Percentiles rank a stretch among this genome's conserved stretches.
Conservation (phyloP, 192 early-diverging fungal genomes). For the Glomus cerebriforme region DNA sequence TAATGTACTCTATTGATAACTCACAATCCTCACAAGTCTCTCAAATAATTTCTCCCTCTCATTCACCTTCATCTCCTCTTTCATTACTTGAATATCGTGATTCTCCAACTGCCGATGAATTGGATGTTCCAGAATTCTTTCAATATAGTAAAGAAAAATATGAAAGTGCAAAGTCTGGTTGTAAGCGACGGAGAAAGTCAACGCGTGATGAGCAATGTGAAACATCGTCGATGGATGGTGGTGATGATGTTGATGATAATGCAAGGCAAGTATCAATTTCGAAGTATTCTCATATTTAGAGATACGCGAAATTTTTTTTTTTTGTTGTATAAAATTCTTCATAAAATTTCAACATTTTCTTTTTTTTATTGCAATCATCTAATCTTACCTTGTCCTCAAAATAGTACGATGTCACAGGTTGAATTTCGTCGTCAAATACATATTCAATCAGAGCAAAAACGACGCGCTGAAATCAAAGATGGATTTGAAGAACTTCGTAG, state of each 20-base stretch:
- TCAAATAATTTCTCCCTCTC: not conserved
- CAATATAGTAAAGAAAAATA: slow-evolving; percentile 35
- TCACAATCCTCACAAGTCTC: not conserved
- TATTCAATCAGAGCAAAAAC: slow-evolving; percentile 51
- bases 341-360: not conserved
- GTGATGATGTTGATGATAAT: slow-evolving; percentile 15
- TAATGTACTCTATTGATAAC: not conserved
- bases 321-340: not conserved
- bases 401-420: slow-evolving; percentile 33
- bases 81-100: slow-evolving; percentile 20
- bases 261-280: slow-evolving; percentile 11
- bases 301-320: not conserved
- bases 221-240: slow-evolving; percentile 25
- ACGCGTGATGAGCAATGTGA: slow-evolving; percentile 13
- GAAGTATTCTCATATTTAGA: not conserved
- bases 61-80: not conserved
- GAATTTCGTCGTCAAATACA: slow-evolving; percentile 48
- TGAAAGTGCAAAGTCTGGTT: slow-evolving; percentile 26
- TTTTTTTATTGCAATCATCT: not conserved
- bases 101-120: slow-evolving; percentile 17
- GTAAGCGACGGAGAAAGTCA: slow-evolving; percentile 1
- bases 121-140: slow-evolving; percentile 31
- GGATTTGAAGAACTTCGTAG: slow-evolving; percentile 49
- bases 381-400: not conserved
- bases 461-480: slow-evolving; percentile 51